Conservation (phyloP, 306 rosid genomes). For the Glycine soja region DNA sequence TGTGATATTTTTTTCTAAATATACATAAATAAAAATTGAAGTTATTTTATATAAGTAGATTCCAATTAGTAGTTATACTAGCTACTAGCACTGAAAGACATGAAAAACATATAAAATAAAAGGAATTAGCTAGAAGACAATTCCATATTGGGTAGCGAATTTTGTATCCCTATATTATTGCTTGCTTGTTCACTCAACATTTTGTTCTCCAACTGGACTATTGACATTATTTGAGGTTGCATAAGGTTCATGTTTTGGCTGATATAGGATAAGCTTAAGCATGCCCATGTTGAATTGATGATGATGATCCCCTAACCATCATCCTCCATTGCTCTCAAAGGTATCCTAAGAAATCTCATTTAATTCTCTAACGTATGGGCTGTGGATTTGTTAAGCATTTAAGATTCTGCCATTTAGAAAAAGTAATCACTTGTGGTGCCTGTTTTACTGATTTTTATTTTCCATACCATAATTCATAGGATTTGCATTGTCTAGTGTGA, state of each 20-base stretch:
- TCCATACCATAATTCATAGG: neutral
- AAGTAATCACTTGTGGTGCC: conserved; percentile 8
- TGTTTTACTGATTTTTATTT: conserved; percentile 27
- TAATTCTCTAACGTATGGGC: conserved; percentile 1
- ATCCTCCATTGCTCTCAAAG: conserved; percentile 12
- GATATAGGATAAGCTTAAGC: neutral
- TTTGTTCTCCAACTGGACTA: conserved; percentile 49
- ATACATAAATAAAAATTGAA: neutral
- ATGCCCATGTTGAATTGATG: conserved; percentile 15
- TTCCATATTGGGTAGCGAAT: conserved; percentile 1
- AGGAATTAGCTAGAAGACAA: conserved; percentile 34
- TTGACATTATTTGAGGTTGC: conserved; percentile 48
- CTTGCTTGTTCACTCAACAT: conserved; percentile 38
- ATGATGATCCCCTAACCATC: neutral
- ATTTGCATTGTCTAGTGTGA: conserved; percentile 12
- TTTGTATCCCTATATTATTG: conserved; percentile 34
- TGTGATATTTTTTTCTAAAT: neutral
- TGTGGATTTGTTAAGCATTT: conserved; percentile 27
- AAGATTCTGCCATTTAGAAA: conserved; percentile 27
- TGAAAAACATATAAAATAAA: neutral
- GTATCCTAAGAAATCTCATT: conserved; percentile 42
- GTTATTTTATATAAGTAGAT: neutral
- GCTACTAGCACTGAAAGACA: conserved; percentile 42
- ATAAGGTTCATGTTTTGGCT: conserved; percentile 33
- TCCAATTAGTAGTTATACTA: neutral